Evolutionary conservation across 192 early-diverging fungal genomes (phyloP).

Genomic region (Backusella parvicylindrica): DNA sequence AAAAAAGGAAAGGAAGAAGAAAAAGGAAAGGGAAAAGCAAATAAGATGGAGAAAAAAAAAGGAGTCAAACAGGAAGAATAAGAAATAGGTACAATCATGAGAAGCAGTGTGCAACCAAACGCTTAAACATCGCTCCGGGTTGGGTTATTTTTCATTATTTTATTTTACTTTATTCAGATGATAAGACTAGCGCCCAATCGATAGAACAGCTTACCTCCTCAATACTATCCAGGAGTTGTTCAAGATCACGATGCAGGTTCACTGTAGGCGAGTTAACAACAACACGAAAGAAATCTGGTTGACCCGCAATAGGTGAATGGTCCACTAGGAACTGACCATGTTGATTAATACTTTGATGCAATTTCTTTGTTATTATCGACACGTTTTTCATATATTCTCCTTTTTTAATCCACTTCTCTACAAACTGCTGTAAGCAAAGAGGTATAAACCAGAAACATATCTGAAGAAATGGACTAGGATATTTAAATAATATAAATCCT

Average conservation of each 20-base stretch:
- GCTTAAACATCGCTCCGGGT: neutral
- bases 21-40: slow-evolving; percentile 3
- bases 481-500: slow-evolving; percentile 44
- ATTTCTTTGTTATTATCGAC: slow-evolving; percentile 36
- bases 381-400: slow-evolving; percentile 30
- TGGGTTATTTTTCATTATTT: neutral
- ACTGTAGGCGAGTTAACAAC: slow-evolving; percentile 67
- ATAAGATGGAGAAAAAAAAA: neutral
- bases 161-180: neutral
- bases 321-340: slow-evolving; percentile 66
- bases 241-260: slow-evolving; percentile 45
- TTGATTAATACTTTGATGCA: slow-evolving; percentile 43
- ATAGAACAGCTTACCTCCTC: slow-evolving; percentile 40
- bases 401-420: slow-evolving; percentile 23
- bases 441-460: slow-evolving; percentile 81
- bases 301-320: slow-evolving; percentile 54
- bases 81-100: neutral
- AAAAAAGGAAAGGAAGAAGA: neutral
- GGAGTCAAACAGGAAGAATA: neutral
- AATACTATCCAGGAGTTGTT: slow-evolving; percentile 50
- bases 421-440: neutral
- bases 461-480: slow-evolving; percentile 42
- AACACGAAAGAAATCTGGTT: slow-evolving; percentile 68
- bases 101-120: neutral
- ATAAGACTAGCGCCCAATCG: slow-evolving; percentile 14